These are phyloP conservation scores for Citrullus mucosospermus DNA, from an alignment of 306 rosid species.

Conservation along the genomic window DNA sequence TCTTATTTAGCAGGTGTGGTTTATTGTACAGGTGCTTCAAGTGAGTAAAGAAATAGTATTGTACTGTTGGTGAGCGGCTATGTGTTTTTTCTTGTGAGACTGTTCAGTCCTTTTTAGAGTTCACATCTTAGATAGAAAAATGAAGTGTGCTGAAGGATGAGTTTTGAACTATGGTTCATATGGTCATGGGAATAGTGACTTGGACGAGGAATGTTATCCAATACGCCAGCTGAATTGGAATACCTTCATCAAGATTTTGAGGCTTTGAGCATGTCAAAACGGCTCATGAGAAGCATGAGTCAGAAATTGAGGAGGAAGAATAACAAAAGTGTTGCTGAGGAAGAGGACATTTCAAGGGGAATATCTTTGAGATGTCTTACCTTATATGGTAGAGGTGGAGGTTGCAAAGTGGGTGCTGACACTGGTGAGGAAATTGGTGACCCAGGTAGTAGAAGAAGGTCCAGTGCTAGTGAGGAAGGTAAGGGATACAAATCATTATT, in stretches of 20 bases:
- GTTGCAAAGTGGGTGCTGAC: slow-evolving; percentile 99
- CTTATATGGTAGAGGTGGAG: slow-evolving; percentile 77
- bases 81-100: background rate
- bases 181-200: slow-evolving; percentile 22
- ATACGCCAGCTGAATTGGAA: slow-evolving; percentile 42
- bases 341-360: slow-evolving; percentile 48
- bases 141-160: background rate
- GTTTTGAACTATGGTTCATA: background rate
- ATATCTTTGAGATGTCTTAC: slow-evolving; percentile 66
- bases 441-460: slow-evolving; percentile 66
- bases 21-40: slow-evolving; percentile 8
- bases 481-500: slow-evolving; percentile 64
- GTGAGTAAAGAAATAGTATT: background rate
- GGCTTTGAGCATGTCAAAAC: slow-evolving; percentile 65
- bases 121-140: background rate
- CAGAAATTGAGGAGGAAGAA: slow-evolving; percentile 73
- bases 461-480: slow-evolving; percentile 83
- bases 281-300: slow-evolving; percentile 82
- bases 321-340: slow-evolving; percentile 42
- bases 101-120: background rate
- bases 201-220: slow-evolving; percentile 45
- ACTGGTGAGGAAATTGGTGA: slow-evolving; percentile 72
- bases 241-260: slow-evolving; percentile 44
- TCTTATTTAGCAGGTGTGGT: background rate
- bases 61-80: background rate